Percentiles rank a stretch among this genome's conserved stretches.
These are phyloP conservation scores for Stellera chamaejasme DNA, from an alignment of 345 rosid genomes.

Conservation along the genomic window DNA sequence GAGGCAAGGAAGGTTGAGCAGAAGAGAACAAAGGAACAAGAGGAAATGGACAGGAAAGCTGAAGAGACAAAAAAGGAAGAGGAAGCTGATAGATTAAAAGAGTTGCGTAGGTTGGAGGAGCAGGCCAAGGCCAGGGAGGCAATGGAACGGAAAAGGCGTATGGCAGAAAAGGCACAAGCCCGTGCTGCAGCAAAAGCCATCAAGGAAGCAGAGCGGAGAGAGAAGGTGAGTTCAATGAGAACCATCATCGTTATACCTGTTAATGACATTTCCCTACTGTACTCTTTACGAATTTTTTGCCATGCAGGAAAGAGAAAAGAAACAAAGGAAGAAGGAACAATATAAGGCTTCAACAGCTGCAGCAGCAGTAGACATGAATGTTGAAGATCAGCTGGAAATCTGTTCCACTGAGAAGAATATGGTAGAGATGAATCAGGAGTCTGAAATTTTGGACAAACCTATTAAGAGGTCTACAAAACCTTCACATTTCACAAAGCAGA, in stretches of 20 bases:
- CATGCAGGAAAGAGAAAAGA: constrained; percentile 76
- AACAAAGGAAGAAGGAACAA: constrained; percentile 65
- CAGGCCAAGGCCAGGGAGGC: constrained; percentile 79
- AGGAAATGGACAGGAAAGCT: constrained; percentile 60
- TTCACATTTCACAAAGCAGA: constrained; percentile 46
- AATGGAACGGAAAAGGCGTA: constrained; percentile 63
- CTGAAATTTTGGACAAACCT: constrained; percentile 27
- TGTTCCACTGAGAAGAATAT: constrained; percentile 23
- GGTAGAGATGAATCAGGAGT: constrained; percentile 28
- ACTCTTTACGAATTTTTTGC: not conserved
- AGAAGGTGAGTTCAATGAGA: constrained; percentile 40
- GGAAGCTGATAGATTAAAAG: constrained; percentile 54
- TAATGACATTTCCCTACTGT: not conserved
- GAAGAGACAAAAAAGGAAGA: constrained; percentile 63
- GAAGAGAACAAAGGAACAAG: constrained; percentile 59
- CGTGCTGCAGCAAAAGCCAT: constrained; percentile 58
- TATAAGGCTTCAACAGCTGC: constrained; percentile 26
- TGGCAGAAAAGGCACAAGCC: constrained; percentile 64
- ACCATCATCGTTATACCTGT: not conserved
- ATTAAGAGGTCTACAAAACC: constrained; percentile 37
- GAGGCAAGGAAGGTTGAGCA: constrained; percentile 41
- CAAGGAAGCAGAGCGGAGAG: constrained; percentile 73
- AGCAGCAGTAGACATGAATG: constrained; percentile 17
- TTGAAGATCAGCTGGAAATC: constrained; percentile 22
- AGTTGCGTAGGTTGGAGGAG: constrained; percentile 64